A percentile compares a stretch with the other conserved stretches of the same genome.
Evolutionary conservation across 2,329 filamentous ascomycete genomes (phyloP).

Genomic region (Pezicula radicicola): DNA sequence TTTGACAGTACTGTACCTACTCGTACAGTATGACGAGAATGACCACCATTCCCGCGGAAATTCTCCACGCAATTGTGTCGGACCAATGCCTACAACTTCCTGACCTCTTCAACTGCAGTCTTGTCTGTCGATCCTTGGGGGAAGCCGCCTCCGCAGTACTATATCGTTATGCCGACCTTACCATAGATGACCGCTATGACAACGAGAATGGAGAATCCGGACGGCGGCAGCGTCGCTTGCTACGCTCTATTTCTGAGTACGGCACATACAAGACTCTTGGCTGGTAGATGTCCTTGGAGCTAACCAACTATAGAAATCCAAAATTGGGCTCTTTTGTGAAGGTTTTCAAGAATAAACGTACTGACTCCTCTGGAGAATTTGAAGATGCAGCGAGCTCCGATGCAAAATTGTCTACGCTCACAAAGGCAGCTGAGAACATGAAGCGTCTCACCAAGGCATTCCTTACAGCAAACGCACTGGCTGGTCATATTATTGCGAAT

Average conservation of each 20-base stretch:
- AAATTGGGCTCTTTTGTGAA: not conserved
- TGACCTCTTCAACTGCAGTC: constrained; percentile 5
- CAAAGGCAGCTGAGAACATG: constrained; percentile 7
- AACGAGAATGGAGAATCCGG: not conserved
- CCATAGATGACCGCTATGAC: not conserved
- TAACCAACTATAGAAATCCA: not conserved
- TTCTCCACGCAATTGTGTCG: constrained; percentile 6
- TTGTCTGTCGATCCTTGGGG: constrained; percentile 1
- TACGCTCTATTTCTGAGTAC: constrained; percentile 7
- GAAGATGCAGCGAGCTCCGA: not conserved
- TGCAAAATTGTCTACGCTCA: not conserved
- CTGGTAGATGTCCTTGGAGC: not conserved
- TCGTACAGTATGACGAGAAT: not conserved
- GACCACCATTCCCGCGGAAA: constrained; percentile 2
- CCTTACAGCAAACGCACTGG: not conserved
- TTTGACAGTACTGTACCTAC: no score
- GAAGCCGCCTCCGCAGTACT: constrained; percentile 1
- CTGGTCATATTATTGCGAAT: constrained; percentile 6
- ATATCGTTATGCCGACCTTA: constrained; percentile 3
- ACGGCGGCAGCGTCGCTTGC: not conserved
- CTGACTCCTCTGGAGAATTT: not conserved
- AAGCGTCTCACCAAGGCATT: constrained; percentile 2
- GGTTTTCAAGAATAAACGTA: not conserved
- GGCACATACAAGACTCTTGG: not conserved
- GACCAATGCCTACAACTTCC: not conserved